Evolutionary conservation across 2,329 filamentous ascomycete genomes (phyloP).

Genomic region (Coleophoma eucalyptorum): DNA sequence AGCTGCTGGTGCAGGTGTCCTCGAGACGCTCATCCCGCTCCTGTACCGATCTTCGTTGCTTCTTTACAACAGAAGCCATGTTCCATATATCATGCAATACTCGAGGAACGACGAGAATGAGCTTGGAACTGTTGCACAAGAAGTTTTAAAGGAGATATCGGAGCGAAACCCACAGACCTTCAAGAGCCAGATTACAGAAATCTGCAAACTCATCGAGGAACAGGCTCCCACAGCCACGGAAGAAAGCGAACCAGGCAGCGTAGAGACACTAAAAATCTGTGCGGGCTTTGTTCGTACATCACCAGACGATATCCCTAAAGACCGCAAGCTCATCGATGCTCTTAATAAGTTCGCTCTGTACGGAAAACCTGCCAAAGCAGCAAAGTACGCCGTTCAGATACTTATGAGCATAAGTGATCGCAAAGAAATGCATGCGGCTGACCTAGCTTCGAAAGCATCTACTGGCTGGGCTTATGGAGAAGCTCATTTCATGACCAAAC

Average conservation of each 20-base stretch:
- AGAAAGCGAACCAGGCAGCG: constrained; percentile 68
- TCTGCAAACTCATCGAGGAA: constrained; percentile 81
- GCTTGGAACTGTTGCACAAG: constrained; percentile 75
- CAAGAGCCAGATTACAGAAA: constrained; percentile 85
- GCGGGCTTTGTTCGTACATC: constrained; percentile 87
- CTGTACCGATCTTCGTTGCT: constrained; percentile 81
- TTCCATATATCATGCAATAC: constrained; percentile 83
- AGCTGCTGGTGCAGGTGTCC: constrained; percentile 53
- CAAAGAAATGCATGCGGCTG: constrained; percentile 82
- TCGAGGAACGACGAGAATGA: constrained; percentile 80
- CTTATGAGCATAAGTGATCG: constrained; percentile 68
- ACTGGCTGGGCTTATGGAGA: constrained; percentile 71
- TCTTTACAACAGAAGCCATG: constrained; percentile 91
- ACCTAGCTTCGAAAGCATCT: constrained; percentile 73
- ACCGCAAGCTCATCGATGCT: constrained; percentile 76
- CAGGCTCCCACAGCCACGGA: constrained; percentile 70
- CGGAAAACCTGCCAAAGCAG: constrained; percentile 75
- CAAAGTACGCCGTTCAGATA: constrained; percentile 92
- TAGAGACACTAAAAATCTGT: constrained; percentile 90
- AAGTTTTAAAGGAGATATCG: constrained; percentile 89
- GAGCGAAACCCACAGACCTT: constrained; percentile 85
- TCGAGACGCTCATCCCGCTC: constrained; percentile 78
- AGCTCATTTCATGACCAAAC: constrained; percentile 70
- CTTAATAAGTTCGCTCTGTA: constrained; percentile 80
- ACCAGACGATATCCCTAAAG: constrained; percentile 75